Conservation (phyloP, 106 monocot species). For the Triglochin maritima region DNA sequence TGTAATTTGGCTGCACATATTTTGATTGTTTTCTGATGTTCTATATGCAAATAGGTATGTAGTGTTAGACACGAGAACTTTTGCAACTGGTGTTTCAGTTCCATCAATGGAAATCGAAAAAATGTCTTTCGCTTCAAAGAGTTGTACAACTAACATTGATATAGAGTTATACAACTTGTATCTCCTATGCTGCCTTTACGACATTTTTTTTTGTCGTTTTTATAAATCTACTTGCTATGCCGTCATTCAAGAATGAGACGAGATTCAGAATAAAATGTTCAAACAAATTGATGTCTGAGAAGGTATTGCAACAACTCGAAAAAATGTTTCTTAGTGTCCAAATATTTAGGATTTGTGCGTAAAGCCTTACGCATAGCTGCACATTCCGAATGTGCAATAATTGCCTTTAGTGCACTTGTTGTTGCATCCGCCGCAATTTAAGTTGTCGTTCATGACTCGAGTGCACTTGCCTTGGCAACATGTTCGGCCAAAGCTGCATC, state of each 20-base stretch:
- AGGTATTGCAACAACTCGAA: background rate
- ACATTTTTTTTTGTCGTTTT: background rate
- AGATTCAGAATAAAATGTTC: background rate
- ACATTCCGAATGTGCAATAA: conserved; percentile 18
- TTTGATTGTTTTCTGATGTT: background rate
- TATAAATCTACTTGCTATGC: background rate
- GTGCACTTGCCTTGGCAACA: conserved; percentile 19
- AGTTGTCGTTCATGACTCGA: background rate
- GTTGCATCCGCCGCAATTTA: conserved; percentile 24
- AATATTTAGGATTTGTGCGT: background rate
- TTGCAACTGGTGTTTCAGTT: too few species aligned
- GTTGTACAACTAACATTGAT: background rate
- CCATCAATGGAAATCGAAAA: too few species aligned
- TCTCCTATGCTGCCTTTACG: background rate
- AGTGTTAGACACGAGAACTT: background rate
- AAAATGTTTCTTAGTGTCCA: background rate
- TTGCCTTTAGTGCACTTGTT: conserved; percentile 9
- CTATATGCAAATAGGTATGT: background rate
- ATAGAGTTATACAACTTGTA: background rate
- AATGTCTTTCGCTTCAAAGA: background rate
- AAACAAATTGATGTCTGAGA: background rate
- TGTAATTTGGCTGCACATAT: background rate
- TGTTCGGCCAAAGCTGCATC: conserved; percentile 5
- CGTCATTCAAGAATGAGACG: background rate
- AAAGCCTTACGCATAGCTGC: conserved; percentile 18